These are phyloP conservation scores for Aspergillus brasiliensis DNA, from an alignment of 2,329 filamentous ascomycete species.

Conservation along the genomic window DNA sequence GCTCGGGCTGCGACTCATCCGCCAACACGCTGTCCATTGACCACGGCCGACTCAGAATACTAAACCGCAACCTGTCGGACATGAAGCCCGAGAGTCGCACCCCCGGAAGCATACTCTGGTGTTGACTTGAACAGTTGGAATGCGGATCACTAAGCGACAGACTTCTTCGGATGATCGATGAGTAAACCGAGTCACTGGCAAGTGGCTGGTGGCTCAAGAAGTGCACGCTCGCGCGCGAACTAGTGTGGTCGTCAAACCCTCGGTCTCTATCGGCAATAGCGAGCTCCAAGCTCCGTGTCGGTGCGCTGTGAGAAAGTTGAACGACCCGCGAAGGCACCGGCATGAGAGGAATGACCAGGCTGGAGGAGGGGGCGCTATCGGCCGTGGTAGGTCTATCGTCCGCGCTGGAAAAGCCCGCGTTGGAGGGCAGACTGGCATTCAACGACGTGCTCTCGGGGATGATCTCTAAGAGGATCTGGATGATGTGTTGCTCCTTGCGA, in stretches of 20 bases:
- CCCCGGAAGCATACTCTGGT: conserved; percentile 14
- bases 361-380: conserved; percentile 1
- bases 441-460: conserved; percentile 11
- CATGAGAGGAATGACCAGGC: neutral
- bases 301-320: neutral
- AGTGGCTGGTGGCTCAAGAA: conserved; percentile 1
- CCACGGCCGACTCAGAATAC: conserved; percentile 10
- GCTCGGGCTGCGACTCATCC: conserved; percentile 11
- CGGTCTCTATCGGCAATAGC: neutral
- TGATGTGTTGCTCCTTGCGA: conserved; percentile 25
- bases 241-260: neutral
- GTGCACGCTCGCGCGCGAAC: neutral
- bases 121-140: conserved; percentile 10
- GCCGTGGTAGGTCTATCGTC: conserved; percentile 11
- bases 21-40: conserved; percentile 18
- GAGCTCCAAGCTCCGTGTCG: neutral
- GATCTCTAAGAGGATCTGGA: conserved; percentile 23
- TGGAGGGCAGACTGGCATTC: neutral
- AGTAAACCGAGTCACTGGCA: conserved; percentile 26
- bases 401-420: neutral
- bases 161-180: conserved; percentile 17
- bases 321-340: conserved; percentile 1
- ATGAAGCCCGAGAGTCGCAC: conserved; percentile 18
- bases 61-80: conserved; percentile 15
- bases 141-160: conserved; percentile 11